Percentiles rank a stretch among this genome's conserved stretches.
Conservation (phyloP, 345 rosid genomes). For the Citrus reticulata region DNA sequence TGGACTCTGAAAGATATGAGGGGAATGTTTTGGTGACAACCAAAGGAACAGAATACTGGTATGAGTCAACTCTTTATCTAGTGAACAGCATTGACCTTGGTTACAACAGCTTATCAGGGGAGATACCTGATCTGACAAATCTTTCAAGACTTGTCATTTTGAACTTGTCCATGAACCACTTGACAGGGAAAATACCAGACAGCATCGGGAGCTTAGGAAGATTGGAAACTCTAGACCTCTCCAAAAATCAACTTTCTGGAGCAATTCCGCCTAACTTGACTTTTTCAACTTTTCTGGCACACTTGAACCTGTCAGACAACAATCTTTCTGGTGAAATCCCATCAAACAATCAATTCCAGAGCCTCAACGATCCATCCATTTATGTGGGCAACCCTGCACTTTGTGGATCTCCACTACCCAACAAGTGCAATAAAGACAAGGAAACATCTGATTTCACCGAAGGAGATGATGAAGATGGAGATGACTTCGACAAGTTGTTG, state of each 20-base stretch:
- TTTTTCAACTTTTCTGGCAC: not conserved
- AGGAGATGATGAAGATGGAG: not conserved
- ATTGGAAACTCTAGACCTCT: constrained; percentile 19
- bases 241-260: constrained; percentile 16
- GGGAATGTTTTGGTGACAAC: not conserved
- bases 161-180: constrained; percentile 18
- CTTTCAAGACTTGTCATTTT: constrained; percentile 4
- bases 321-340: constrained; percentile 25
- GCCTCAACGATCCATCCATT: constrained; percentile 20
- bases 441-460: not conserved
- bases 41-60: not conserved
- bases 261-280: constrained; percentile 11
- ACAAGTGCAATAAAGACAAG: not conserved
- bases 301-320: constrained; percentile 22
- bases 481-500: not conserved
- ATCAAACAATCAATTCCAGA: constrained; percentile 16
- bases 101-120: not conserved
- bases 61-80: no score
- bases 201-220: not conserved
- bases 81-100: no score
- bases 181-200: constrained; percentile 14
- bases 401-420: constrained; percentile 14
- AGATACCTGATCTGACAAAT: constrained; percentile 5
- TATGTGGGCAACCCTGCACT: constrained; percentile 19
- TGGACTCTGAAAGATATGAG: not conserved